A percentile compares a stretch with the other conserved stretches of the same genome.
Evolutionary conservation across 2,329 filamentous ascomycete genomes (phyloP).

Genomic region (Microcyclospora pomicola): DNA sequence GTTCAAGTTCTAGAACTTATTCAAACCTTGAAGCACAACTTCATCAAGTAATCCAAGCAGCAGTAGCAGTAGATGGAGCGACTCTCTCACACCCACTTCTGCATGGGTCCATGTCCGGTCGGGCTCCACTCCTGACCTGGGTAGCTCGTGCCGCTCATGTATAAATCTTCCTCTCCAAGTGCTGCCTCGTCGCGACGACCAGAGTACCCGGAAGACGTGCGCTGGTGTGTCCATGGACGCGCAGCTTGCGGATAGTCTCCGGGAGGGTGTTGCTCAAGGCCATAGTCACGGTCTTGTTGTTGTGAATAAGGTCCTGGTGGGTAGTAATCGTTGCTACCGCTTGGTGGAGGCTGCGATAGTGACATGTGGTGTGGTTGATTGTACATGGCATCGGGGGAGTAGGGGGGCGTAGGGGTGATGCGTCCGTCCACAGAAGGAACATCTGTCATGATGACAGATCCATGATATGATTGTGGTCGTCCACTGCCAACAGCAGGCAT

Average conservation of each 20-base stretch:
- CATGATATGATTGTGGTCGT: too few species aligned
- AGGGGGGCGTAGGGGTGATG: background rate
- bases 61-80: background rate
- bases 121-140: conserved; percentile 52
- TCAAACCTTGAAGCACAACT: too few species aligned
- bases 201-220: conserved; percentile 11
- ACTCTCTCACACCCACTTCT: background rate
- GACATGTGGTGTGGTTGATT: conserved; percentile 2
- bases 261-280: background rate
- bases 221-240: conserved; percentile 7
- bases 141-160: conserved; percentile 54
- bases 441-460: too few species aligned
- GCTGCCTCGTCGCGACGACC: conserved; percentile 15
- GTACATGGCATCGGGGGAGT: background rate
- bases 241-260: conserved; percentile 1
- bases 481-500: too few species aligned
- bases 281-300: conserved; percentile 1
- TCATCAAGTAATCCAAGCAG: too few species aligned
- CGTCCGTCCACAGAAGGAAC: too few species aligned
- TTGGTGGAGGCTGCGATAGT: conserved; percentile 5
- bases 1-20: too few species aligned
- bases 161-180: conserved; percentile 14
- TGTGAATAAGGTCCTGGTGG: background rate
- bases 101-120: conserved; percentile 19
- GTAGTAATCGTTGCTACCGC: background rate